Base-by-base conservation (phyloP, 164 flowering plant genomes). In the Magnolia sinica region DNA sequence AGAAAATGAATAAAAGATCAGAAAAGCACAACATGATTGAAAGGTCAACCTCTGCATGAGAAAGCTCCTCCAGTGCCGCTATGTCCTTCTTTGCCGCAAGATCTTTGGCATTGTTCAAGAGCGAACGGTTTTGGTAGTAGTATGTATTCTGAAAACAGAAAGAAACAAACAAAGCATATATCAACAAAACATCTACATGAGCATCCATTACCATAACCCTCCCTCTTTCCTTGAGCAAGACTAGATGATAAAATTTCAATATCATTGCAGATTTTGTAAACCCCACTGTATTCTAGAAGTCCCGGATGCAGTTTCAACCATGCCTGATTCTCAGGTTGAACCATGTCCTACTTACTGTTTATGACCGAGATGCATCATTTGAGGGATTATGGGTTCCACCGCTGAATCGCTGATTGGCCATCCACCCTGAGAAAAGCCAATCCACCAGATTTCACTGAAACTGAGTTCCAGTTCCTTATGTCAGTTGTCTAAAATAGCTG, bases 71-170 rank as follows among this genome's bases (percentile, higher is more conserved):
- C 63, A 94, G 85, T 7, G 90, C 91, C 16, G 82, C 76, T 68
- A 91, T 68, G 72, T 96, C 92, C 81, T 88, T 92, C 82, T 86
- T 89, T 22, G 89, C 87, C 77, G 98, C 98, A 81, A 91, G 85
- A 2, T 84, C 90, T 81, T 82, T 87, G 52, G 92, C 94, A 31
- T 83, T 84, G 77, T 81, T 88, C 84, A 93, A 64, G 58, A 90
- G 76, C 1, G 83, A 16, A 13, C 96, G 93, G 73, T 86, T 81
- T 79, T 88, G 84, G 80, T 87, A 86, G 72, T 79, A 93, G 74
- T 58, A 31, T 1, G 90, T 78, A 84, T 94, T 96, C 99, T 96
- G 90, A 27, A 82, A 79, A 82, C 65, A 77, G 31, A 63, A 66
- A 50, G 37, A 67, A 37, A 29, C 68, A 8, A 37, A 68, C 31